These are phyloP conservation scores for Pholiota adiposa DNA, from an alignment of 1,284 basidiomycete species.

Conservation along the genomic window DNA sequence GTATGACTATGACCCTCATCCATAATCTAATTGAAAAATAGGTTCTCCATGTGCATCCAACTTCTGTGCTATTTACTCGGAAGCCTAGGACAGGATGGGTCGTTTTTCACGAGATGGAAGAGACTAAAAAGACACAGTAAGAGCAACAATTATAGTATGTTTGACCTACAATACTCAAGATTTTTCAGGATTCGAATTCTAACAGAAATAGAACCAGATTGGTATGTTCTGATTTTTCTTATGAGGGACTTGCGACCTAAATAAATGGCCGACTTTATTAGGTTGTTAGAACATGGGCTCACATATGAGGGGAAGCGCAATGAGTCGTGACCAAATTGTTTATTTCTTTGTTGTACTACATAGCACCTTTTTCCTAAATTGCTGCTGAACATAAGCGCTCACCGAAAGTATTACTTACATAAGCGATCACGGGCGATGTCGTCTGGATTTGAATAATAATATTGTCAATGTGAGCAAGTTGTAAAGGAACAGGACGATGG, in stretches of 20 bases:
- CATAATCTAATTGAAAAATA: constrained; percentile 33
- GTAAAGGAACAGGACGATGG: constrained; percentile 46
- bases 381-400: not conserved
- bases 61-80: constrained; percentile 92
- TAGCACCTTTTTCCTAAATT: not conserved
- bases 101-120: constrained; percentile 93
- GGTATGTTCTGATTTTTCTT: constrained; percentile 8
- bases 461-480: not conserved
- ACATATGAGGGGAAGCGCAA: constrained; percentile 13
- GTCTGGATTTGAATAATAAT: not conserved
- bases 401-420: not conserved
- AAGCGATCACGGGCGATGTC: constrained; percentile 6
- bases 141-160: constrained; percentile 27
- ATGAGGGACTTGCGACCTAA: not conserved
- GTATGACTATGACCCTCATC: not conserved
- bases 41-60: constrained; percentile 90
- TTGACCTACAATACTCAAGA: not conserved
- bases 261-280: constrained; percentile 3
- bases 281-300: constrained; percentile 23
- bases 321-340: not conserved
- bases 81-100: constrained; percentile 92
- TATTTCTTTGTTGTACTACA: not conserved
- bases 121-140: constrained; percentile 91
- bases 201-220: constrained; percentile 26
- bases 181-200: constrained; percentile 21